phyloP scores from a whole-genome alignment of 176 grass and related monocot genomes.

The Secale cereale region DNA sequence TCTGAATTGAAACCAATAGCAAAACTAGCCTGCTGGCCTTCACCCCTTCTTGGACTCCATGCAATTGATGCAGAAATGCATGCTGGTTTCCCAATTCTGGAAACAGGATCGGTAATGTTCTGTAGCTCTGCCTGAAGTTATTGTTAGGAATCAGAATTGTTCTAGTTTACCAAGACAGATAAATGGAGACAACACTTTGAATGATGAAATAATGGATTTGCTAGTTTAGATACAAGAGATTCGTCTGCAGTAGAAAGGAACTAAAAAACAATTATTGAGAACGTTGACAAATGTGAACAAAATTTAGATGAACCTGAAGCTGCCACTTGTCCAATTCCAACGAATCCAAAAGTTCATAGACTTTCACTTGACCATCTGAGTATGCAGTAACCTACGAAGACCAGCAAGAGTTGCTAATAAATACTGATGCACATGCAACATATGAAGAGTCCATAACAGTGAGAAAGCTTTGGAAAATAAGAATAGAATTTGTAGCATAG shows the following conservation, averaged over 20 bases:
- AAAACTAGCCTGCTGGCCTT: conserved; percentile 70
- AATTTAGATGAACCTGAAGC: conserved; percentile 77
- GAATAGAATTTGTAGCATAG: not conserved
- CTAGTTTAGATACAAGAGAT: conserved; percentile 3
- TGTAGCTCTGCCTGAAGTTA: conserved; percentile 87
- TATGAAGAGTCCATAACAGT: conserved; percentile 15
- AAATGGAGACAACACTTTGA: not conserved
- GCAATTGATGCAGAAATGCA: conserved; percentile 74
- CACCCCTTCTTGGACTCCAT: conserved; percentile 70
- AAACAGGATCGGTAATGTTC: conserved; percentile 72
- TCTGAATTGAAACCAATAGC: conserved; percentile 91
- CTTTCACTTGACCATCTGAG: conserved; percentile 94
- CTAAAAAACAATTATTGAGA: conserved; percentile 4
- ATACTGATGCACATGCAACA: not conserved
- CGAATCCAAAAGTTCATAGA: conserved; percentile 74
- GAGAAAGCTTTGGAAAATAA: conserved; percentile 10
- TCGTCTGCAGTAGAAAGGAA: not conserved
- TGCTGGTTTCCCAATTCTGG: conserved; percentile 57
- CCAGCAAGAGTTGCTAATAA: conserved; percentile 22
- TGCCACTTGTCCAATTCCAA: conserved; percentile 97
- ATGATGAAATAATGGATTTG: not conserved
- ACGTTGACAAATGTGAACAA: conserved; percentile 4
- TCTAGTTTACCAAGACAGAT: not conserved
- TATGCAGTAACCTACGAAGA: conserved; percentile 70
- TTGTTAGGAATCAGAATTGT: not conserved